Evolutionary conservation across 2,329 filamentous ascomycete genomes (phyloP).

Genomic region (Ceratocystis cacaofunesta): DNA sequence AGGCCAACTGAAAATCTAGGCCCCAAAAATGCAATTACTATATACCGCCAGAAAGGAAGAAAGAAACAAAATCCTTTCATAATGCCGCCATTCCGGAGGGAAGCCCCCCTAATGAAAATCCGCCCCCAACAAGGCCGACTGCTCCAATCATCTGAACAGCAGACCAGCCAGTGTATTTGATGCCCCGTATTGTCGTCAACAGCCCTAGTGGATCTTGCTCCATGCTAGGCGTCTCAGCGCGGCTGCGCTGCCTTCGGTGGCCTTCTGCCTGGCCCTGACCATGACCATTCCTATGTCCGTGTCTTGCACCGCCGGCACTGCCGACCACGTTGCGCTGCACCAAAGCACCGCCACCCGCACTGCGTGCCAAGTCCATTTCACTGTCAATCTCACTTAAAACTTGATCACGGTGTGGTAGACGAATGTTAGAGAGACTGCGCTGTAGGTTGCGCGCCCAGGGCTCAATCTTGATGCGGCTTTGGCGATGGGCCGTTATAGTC

Average conservation of each 20-base stretch:
- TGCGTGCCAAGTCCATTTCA: slow-evolving; percentile 49
- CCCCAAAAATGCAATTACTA: not conserved
- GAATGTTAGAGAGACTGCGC: slow-evolving; percentile 57
- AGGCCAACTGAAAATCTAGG: too few relatives aligned
- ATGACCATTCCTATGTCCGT: not conserved
- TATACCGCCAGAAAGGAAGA: not conserved
- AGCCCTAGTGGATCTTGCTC: slow-evolving; percentile 16
- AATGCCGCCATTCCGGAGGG: not conserved
- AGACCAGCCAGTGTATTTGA: slow-evolving; percentile 14
- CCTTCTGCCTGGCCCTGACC: not conserved
- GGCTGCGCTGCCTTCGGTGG: not conserved
- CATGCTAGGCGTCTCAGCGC: not conserved
- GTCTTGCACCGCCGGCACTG: not conserved
- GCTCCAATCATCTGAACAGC: slow-evolving; percentile 15
- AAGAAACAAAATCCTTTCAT: not conserved
- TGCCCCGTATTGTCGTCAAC: slow-evolving; percentile 7
- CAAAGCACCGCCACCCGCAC: slow-evolving; percentile 49
- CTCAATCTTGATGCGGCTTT: slow-evolving; percentile 47
- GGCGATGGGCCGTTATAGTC: slow-evolving; percentile 21
- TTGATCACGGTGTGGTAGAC: slow-evolving; percentile 50
- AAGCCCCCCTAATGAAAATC: slow-evolving; percentile 10
- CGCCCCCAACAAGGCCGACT: slow-evolving; percentile 12
- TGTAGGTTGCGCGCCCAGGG: slow-evolving; percentile 76
- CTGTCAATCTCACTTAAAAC: slow-evolving; percentile 50
- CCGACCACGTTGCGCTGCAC: slow-evolving; percentile 29